Conservation (phyloP, 2,329 filamentous ascomycete species). For the Diatrype stigma region DNA sequence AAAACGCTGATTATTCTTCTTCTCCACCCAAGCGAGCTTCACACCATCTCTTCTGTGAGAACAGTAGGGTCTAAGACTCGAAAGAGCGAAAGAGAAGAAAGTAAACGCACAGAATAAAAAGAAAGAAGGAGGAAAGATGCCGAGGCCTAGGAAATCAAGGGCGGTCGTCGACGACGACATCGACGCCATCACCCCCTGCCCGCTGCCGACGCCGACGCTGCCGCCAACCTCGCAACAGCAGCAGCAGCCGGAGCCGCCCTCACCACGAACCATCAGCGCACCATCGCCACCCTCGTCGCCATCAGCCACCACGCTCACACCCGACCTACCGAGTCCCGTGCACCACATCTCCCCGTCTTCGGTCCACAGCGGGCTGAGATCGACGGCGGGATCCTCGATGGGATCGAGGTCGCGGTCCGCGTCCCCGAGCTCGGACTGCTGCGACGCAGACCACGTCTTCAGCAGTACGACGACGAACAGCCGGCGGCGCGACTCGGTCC, state of each 20-base stretch:
- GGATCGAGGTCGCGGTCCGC: slow-evolving; percentile 20
- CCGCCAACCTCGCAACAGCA: too few relatives aligned
- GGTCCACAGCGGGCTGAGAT: slow-evolving; percentile 7
- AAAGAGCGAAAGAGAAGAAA: background rate
- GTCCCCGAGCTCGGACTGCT: slow-evolving; percentile 21
- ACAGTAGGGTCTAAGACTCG: background rate
- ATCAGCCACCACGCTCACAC: too few relatives aligned
- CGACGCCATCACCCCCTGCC: slow-evolving; percentile 31
- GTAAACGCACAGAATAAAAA: background rate
- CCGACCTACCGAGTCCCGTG: slow-evolving; percentile 7
- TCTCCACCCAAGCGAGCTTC: too few relatives aligned
- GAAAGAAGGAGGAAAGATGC: slow-evolving; percentile 7
- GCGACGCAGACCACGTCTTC: slow-evolving; percentile 5
- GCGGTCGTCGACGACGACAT: slow-evolving; percentile 22
- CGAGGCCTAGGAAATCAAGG: slow-evolving; percentile 7
- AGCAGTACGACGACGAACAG: slow-evolving; percentile 7
- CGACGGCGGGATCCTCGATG: slow-evolving; percentile 19
- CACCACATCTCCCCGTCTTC: slow-evolving; percentile 11
- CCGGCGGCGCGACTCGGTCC: slow-evolving; percentile 23
- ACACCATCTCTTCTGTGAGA: too few relatives aligned
- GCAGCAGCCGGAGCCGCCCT: too few relatives aligned
- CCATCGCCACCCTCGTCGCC: slow-evolving; percentile 3
- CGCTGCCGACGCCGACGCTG: slow-evolving; percentile 5
- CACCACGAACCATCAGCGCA: background rate
- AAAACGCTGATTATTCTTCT: too few relatives aligned